Evolutionary conservation across 768 basidiomycete species (phyloP), one percentile per base, ranked within the genome.

Genomic region (Gloeopeniophorella convolvens): DNA sequence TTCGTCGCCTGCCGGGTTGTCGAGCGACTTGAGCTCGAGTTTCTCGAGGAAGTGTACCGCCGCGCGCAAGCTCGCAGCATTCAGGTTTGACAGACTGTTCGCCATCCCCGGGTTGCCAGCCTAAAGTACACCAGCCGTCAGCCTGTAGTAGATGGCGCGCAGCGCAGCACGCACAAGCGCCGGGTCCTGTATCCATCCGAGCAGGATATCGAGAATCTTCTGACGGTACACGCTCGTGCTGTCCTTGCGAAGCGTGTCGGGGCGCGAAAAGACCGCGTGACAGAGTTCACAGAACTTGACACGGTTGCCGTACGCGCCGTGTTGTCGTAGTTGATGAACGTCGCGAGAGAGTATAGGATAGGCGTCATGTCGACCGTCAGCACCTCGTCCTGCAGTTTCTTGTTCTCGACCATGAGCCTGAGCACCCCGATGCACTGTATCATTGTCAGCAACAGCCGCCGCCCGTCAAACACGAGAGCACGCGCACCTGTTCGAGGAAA

Each of bases 371-470:
- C 70, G n/a, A 72, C 55, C 4, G 65, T 62, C 27, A 60, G 64
- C 59, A 87, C 72, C 42, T 85, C 82, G 45, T 85, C 81, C 21
- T 77, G 65, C 8, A 73, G 69, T 37, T 80, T 73, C 15, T 76
- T 72, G 51, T 86, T 87, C 50, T 91, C 89, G n/a, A 89, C 73
- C 37, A 89, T 73, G 7, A 86, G 73, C 59, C 85, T 87, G 40
- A 94, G 67, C 24, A 94, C 80, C 0, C 79, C 72, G 42, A 89
- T 79, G 54, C 84, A 80, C 83, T 94, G 42, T 57, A 58, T 39
- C 15, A 12, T 42, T 11, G 13, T 41, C 44, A 39, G 47, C 28
- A 33, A 30, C 40, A 20, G 21, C 26, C 3, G 16, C 32, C 30
- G 27, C 21, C n/a, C 41, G 13, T 48, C 34, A 20, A 26, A 40